Evolutionary conservation across 208 protist species (phyloP).

Genomic region (Trypanosoma congolense): DNA sequence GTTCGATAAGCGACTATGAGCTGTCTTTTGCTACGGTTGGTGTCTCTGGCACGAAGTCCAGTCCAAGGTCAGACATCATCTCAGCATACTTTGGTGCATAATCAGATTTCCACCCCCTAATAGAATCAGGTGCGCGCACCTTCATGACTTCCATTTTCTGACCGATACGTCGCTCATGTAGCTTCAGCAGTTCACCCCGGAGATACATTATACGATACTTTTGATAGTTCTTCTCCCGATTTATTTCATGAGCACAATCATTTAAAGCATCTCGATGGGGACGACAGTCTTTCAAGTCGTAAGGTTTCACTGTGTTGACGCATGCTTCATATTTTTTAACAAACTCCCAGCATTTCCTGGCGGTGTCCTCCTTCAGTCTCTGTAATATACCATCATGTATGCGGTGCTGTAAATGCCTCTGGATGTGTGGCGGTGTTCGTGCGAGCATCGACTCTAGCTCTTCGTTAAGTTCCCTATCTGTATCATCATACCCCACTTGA

Average conservation of each 20-base stretch:
- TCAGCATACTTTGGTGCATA: conserved; percentile 83
- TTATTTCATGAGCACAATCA: conserved; percentile 75
- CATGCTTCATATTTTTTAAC: conserved; percentile 75
- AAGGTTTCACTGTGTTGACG: conserved; percentile 56
- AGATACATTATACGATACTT: conserved; percentile 77
- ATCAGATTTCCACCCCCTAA: conserved; percentile 72
- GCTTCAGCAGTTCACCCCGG: conserved; percentile 70
- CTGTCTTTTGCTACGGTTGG: not conserved
- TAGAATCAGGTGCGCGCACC: conserved; percentile 55
- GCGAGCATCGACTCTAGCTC: conserved; percentile 73
- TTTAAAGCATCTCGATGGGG: conserved; percentile 83
- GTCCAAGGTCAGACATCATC: conserved; percentile 74
- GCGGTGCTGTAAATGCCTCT: conserved; percentile 70
- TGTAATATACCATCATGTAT: conserved; percentile 83
- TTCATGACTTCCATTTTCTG: conserved; percentile 81
- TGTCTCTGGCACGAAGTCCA: conserved; percentile 3
- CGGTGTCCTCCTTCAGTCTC: conserved; percentile 85
- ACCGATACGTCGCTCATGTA: conserved; percentile 62
- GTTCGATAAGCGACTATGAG: too few species aligned
- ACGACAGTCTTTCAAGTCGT: conserved; percentile 61
- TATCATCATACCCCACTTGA: conserved; percentile 76
- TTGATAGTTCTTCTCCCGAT: conserved; percentile 85
- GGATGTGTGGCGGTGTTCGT: conserved; percentile 54
- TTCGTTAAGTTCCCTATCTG: conserved; percentile 63
- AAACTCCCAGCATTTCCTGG: conserved; percentile 71